These are phyloP conservation scores for Boletus tylopilopsis DNA, from an alignment of 768 basidiomycete species.

Conservation along the genomic window DNA sequence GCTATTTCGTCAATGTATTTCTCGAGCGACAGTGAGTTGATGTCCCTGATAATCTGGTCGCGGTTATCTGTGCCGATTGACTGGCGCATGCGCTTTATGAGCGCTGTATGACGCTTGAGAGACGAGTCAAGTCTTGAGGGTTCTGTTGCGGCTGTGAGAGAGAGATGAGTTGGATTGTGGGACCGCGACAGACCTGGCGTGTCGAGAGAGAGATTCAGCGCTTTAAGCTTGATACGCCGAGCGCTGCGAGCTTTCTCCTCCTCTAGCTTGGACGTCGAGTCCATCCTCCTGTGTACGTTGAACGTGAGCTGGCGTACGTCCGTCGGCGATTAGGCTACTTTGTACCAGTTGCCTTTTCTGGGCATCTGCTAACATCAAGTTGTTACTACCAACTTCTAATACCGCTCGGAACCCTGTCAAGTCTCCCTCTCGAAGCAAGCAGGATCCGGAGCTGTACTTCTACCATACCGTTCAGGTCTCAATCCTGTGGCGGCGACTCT, in stretches of 20 bases:
- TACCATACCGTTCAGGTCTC: too few species aligned
- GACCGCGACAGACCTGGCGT: slow-evolving; percentile 41
- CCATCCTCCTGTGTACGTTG: slow-evolving; percentile 17
- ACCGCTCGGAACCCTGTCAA: too few species aligned
- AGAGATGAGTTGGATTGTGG: not conserved
- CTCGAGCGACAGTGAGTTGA: slow-evolving; percentile 84
- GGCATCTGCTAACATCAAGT: not conserved
- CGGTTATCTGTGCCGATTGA: slow-evolving; percentile 78
- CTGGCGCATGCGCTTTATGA: slow-evolving; percentile 90
- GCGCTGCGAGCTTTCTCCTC: slow-evolving; percentile 50
- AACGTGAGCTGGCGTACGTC: slow-evolving; percentile 1
- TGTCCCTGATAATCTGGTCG: slow-evolving; percentile 89
- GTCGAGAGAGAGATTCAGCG: slow-evolving; percentile 47
- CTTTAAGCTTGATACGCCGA: slow-evolving; percentile 58
- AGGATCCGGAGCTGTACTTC: too few species aligned
- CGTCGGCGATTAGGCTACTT: slow-evolving; percentile 4
- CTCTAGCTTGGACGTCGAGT: slow-evolving; percentile 36
- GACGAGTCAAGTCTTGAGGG: slow-evolving; percentile 86
- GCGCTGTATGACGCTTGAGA: slow-evolving; percentile 90
- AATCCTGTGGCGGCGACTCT: not conserved
- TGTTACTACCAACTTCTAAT: too few species aligned
- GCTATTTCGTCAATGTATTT: slow-evolving; percentile 97
- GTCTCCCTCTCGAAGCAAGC: too few species aligned
- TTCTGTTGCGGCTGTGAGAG: slow-evolving; percentile 40
- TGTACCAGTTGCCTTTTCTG: slow-evolving; percentile 13